Conservation (phyloP, 208 protist genomes). For the Trypanosoma grayi region DNA sequence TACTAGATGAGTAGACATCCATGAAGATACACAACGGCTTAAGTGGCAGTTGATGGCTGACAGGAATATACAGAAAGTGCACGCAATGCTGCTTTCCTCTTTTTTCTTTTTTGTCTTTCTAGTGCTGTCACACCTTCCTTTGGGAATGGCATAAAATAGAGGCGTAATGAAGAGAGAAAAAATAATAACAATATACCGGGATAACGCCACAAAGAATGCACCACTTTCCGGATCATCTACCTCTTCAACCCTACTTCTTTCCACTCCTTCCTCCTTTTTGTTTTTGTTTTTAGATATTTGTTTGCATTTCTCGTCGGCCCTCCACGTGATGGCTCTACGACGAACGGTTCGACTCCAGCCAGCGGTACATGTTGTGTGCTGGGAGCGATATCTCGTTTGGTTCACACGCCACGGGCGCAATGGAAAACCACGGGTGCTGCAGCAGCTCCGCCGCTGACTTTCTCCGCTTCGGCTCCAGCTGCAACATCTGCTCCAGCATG, state of each 20-base stretch:
- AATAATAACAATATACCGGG: background rate
- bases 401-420: constrained; percentile 46
- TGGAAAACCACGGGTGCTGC: constrained; percentile 70
- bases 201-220: background rate
- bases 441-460: constrained; percentile 48
- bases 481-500: constrained; percentile 79
- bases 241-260: background rate
- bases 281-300: background rate
- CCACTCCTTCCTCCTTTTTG: background rate
- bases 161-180: background rate
- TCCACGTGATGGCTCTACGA: background rate
- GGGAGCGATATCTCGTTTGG: constrained; percentile 64
- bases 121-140: too few species aligned
- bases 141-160: too few species aligned
- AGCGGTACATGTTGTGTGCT: constrained; percentile 61
- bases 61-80: too few species aligned
- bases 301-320: too few species aligned
- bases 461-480: constrained; percentile 65
- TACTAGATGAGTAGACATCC: too few species aligned
- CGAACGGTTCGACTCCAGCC: constrained; percentile 37
- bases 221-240: too few species aligned
- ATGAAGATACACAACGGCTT: background rate
- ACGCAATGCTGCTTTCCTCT: background rate
- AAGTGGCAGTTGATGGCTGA: too few species aligned
- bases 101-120: background rate